Base-by-base conservation (phyloP, 108 stramenopile genomes). In the Discostella stelligeroides region DNA sequence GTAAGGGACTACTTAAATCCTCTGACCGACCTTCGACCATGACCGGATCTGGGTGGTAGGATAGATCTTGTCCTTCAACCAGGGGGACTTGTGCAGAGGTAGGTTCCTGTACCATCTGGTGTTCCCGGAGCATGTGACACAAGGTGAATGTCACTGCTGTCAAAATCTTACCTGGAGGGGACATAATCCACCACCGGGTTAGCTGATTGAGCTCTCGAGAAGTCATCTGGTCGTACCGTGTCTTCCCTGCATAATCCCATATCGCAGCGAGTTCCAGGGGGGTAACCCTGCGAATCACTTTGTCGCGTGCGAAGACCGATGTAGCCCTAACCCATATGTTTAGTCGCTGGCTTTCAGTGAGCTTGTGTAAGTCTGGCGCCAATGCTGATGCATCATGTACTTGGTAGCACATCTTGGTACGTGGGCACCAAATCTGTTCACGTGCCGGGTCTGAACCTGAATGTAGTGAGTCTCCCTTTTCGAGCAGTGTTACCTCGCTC, bases 231-330 rank as follows among this genome's bases (percentile, higher is more conserved):
- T 47, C 3, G 12, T 10, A 34, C 21, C 28, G 27, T 10, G 30
- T 7, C 40, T 64, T 51, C 63, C 63, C 63, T 21, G 24, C 48
- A 30, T 64, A 64, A 29, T 64, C 43, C 63, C 63, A 64, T 17
- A 64, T 64, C 8, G 43, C 63, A 25, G 14, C 12, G 1, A 64
- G 49, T 28, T 47, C 63, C 18, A 4, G 17, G 14, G 21, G 12
- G 8, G 14, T 64, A 15, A 64, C 48, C 45, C 24, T 14, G 14
- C 43, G 2, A 2, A 64, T 42, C 11, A 64, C 43, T 1, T 14
- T 24, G 15, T 3, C 15, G 8, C 11, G 14, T 15, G 63, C 46
- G 21, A 15, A 47, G 15, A 64, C 63, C 6, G 43, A 47, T 10
- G n/a, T 2, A 15, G 49, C 63, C 24, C 34, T 23, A 29, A 51